Percentiles rank a stretch among this genome's conserved stretches.
phyloP scores from a whole-genome alignment of 2,329 filamentous ascomycete genomes.

The Neurospora sp. region DNA sequence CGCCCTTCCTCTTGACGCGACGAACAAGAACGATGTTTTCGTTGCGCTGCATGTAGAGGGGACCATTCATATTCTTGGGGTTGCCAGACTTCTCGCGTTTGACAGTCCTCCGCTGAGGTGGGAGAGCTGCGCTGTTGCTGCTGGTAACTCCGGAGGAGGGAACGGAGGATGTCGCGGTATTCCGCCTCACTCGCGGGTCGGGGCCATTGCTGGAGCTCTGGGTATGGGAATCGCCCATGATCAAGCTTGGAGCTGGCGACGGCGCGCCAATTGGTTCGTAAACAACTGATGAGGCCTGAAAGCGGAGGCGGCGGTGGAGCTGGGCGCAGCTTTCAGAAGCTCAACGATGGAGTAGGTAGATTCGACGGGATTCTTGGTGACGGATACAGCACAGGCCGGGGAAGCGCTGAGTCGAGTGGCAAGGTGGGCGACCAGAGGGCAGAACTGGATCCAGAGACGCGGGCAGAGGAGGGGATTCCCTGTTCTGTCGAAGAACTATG shows the following conservation, averaged over 20 bases:
- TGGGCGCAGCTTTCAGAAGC: not conserved
- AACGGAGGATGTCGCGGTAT: not conserved
- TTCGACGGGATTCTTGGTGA: not conserved
- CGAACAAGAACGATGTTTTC: slow-evolving; percentile 44
- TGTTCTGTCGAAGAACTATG: not conserved
- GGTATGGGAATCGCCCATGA: slow-evolving; percentile 12
- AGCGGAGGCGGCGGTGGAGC: not conserved
- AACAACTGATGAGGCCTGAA: not conserved
- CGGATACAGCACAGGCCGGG: not conserved
- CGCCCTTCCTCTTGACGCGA: slow-evolving; percentile 49
- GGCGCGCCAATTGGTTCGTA: slow-evolving; percentile 7
- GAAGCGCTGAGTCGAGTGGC: not conserved
- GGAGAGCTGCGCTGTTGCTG: slow-evolving; percentile 5
- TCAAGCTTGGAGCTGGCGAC: slow-evolving; percentile 8
- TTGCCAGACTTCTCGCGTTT: slow-evolving; percentile 22
- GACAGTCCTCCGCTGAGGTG: slow-evolving; percentile 12
- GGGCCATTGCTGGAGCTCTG: slow-evolving; percentile 7
- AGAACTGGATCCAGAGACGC: not conserved
- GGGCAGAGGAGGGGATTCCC: not conserved
- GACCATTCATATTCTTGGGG: slow-evolving; percentile 40
- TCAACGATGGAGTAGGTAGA: not conserved
- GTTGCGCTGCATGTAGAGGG: slow-evolving; percentile 47
- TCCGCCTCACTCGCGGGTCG: slow-evolving; percentile 4
- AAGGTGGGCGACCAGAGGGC: not conserved
- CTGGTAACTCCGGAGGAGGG: not conserved